These are phyloP conservation scores for Crithidia mellificae DNA, from an alignment of 208 protist species.

Conservation along the genomic window DNA sequence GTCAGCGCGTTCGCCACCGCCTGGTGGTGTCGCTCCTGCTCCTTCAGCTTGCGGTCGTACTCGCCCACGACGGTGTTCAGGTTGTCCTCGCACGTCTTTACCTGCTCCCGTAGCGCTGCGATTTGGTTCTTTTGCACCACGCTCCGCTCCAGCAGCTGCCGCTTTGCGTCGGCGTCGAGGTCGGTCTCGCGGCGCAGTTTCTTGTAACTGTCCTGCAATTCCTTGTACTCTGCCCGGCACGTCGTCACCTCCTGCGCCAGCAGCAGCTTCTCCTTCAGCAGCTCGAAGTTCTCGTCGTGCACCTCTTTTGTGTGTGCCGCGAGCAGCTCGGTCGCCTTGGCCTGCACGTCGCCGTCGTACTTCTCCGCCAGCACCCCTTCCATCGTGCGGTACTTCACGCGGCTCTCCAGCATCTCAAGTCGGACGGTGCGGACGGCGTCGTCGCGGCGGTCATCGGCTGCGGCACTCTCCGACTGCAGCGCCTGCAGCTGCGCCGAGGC, in stretches of 20 bases:
- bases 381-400: conserved; percentile 63
- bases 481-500: conserved; percentile 50
- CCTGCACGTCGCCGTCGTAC: conserved; percentile 60
- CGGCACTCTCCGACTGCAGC: conserved; percentile 34
- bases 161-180: conserved; percentile 39
- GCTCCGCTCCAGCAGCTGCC: conserved; percentile 50
- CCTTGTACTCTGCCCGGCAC: conserved; percentile 16
- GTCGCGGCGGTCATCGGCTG: conserved; percentile 31
- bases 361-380: conserved; percentile 44
- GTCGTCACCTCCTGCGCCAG: conserved; percentile 52
- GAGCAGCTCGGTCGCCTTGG: conserved; percentile 63
- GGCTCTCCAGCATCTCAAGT: conserved; percentile 76
- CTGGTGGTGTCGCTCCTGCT: conserved; percentile 35
- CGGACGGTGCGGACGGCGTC: conserved; percentile 35
- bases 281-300: conserved; percentile 69
- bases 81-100: conserved; percentile 63
- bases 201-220: conserved; percentile 46
- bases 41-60: conserved; percentile 56
- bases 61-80: conserved; percentile 46
- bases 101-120: conserved; percentile 45
- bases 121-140: conserved; percentile 62
- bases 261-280: conserved; percentile 70
- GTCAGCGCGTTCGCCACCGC: conserved; percentile 39
- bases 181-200: conserved; percentile 50
- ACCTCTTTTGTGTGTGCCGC: conserved; percentile 66